These are phyloP conservation scores for Aegilops umbellulata DNA, from an alignment of 176 grass and related monocot genomes.

Conservation along the genomic window DNA sequence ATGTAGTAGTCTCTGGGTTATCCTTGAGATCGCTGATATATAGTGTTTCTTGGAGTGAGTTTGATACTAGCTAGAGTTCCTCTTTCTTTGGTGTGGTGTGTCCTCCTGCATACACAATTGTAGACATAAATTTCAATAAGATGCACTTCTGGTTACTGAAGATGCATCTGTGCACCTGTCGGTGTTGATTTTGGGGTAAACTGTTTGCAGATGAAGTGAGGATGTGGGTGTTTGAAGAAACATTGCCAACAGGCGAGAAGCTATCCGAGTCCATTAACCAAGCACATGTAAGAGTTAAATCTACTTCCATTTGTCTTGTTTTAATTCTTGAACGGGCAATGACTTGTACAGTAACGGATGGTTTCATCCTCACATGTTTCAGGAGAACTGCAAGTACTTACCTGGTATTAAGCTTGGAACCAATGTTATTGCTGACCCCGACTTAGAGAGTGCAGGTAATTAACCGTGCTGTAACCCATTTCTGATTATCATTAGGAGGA, in stretches of 20 bases:
- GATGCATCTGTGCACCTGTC: neutral
- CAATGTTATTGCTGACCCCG: constrained; percentile 84
- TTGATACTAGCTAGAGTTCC: neutral
- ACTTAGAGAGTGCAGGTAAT: constrained; percentile 93
- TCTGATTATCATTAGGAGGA: neutral
- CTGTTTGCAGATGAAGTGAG: constrained; percentile 71
- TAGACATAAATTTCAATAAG: neutral
- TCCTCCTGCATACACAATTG: neutral
- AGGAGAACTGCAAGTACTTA: constrained; percentile 97
- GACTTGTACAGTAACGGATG: neutral
- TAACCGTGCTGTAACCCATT: neutral
- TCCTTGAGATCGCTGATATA: neutral
- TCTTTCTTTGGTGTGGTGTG: neutral
- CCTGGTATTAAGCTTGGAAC: constrained; percentile 83
- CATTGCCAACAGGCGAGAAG: constrained; percentile 63
- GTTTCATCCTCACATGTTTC: constrained; percentile 19
- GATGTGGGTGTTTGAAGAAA: constrained; percentile 97
- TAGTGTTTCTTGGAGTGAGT: neutral
- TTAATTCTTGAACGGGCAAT: neutral
- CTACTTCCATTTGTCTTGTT: neutral
- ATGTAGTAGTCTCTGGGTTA: neutral
- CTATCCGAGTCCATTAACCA: constrained; percentile 82
- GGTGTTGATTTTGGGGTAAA: neutral
- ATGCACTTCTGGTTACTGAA: neutral
- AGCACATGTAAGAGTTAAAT: constrained; percentile 49